Evolutionary conservation across 495 filamentous ascomycete species (phyloP), one percentile per base, ranked within the genome.

Genomic region (Penicillium coffeae): DNA sequence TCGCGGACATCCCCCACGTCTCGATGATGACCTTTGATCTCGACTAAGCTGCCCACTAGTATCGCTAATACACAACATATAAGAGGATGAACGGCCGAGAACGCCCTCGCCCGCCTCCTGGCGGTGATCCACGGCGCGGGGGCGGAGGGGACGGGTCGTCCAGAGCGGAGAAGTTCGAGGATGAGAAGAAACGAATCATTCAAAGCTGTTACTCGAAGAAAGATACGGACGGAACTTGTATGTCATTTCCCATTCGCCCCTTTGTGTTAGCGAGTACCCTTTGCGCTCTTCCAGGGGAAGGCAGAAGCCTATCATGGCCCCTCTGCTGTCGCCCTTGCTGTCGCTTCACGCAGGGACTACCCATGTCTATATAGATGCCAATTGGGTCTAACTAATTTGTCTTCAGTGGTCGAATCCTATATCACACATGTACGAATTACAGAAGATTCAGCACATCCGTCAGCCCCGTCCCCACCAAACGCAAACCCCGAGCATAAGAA

Each of bases 341-440:
- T 19, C n/a, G 8, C 21, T 7, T 1, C 27, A 21, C 8, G 39
- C 30, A 37, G 18, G 14, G 9, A 2, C 25, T 10, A 10, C 10
- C 25, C 4, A 30, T n/a, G n/a, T n/a, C n/a, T n/a, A n/a, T n/a
- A n/a, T n/a, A n/a, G n/a, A 30, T 30, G 25, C 25, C 10, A 30
- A 30, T 30, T 30, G 25, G 25, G 10, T 30, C 5, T 5, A 30
- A 5, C 25, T 30, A n/a, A n/a, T n/a, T n/a, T n/a, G n/a, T n/a
- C n/a, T n/a, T n/a, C 37, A 95, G 90, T 88, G 52, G 75, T 84
- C 49, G 93, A 98, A 69, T 95, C 90, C 41, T 98, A 98, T 73
- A 98, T 98, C 53, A 98, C 91, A 7, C 93, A 98, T 64, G 90
- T 97, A 50, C 81, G 83, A 52, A 86, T 98, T 55, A 80, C 77